Evolutionary conservation across 345 rosid species (phyloP).

Genomic region (Citrus cavaleriei): DNA sequence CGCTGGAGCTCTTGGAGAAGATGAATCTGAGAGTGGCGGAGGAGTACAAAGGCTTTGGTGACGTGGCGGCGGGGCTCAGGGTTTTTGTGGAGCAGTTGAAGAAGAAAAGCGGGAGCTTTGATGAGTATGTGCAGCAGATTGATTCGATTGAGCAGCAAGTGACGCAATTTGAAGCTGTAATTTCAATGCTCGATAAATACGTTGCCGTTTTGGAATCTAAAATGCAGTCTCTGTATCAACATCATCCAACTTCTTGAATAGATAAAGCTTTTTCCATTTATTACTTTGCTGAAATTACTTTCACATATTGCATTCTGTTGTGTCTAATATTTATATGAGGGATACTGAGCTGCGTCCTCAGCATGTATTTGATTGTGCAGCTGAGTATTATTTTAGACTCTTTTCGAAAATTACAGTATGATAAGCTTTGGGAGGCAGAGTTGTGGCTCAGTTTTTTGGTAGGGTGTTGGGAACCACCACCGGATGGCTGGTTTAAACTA

Average conservation of each 20-base stretch:
- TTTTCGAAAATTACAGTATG: no score
- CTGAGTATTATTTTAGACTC: no score
- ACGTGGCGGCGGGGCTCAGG: conserved; percentile 71
- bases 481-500: no score
- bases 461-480: no score
- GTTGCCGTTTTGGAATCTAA: conserved; percentile 71
- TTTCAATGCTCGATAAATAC: conserved; percentile 71
- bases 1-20: conserved; percentile 74
- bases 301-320: no score
- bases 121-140: conserved; percentile 69
- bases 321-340: no score
- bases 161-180: conserved; percentile 71
- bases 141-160: conserved; percentile 73
- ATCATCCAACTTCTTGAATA: conserved; percentile 11
- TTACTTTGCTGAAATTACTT: background rate
- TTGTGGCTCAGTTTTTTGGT: no score
- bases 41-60: conserved; percentile 72
- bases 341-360: no score
- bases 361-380: no score
- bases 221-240: conserved; percentile 38
- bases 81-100: conserved; percentile 77
- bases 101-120: conserved; percentile 58
- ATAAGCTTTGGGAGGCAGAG: no score
- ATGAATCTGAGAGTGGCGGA: conserved; percentile 71
- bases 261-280: background rate